Evolutionary conservation across 371 early-diverging fungal genomes (phyloP), one percentile per base, ranked within the genome.

Genomic region (Rhizopus stolonifer): DNA sequence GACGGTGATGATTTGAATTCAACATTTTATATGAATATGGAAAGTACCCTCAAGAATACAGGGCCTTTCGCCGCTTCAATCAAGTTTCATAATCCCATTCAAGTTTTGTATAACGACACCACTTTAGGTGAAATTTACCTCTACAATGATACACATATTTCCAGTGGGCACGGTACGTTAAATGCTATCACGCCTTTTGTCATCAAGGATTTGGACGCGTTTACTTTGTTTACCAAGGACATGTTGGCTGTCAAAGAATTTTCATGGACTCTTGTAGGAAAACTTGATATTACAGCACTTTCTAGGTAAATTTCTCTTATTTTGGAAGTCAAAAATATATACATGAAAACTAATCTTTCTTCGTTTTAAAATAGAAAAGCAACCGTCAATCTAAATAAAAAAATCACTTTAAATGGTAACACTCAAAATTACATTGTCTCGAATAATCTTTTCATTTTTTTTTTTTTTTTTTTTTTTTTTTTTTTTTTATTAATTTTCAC

Each of bases 31-130:
- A 75, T 83, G 80, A 52, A 60, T 17, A 78, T 85, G 79, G 55
- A 70, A 31, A 79, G 77, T 40, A 21, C 46, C 0, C 58, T 85
- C 29, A 61, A 60, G 25, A 67, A 85, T 47, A 85, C 85, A 19
- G 85, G 85, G 54, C 81, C 85, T 9, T 81, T 81, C 59, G 26
- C 68, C 18, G 85, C 85, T 2, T 68, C 60, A 9, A 62, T 77
- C 49, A 67, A 64, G 25, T 77, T 77, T 58, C 64, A 69, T 21
- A 73, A 77, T 23, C 73, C 73, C 42, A 60, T 77, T 44, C 49
- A 64, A 18, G 65, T 77, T 23, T 63, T 54, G 23, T 72, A 73
- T 42, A 69, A 77, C 32, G 61, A 77, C 9, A 64, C 69, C 3
- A n/a, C 61, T 2, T 70, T 85, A 23, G 85, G 85, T 18, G 74